These are phyloP conservation scores for Malassezia cuniculi DNA, from an alignment of 1,284 basidiomycete species.

Conservation along the genomic window DNA sequence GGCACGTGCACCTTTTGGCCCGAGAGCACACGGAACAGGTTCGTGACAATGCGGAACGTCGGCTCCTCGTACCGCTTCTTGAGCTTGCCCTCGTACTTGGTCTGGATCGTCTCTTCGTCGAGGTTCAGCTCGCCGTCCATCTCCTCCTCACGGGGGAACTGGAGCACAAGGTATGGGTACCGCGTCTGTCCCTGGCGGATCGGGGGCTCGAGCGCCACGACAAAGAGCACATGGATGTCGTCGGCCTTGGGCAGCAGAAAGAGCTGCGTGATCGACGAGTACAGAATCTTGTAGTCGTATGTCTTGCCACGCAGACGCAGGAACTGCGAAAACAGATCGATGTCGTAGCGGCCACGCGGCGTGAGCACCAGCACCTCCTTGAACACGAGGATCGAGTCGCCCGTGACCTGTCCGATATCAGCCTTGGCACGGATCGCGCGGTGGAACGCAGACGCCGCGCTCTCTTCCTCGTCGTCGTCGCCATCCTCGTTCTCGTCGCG, in stretches of 20 bases:
- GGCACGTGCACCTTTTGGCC: constrained; percentile 73
- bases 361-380: constrained; percentile 94
- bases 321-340: constrained; percentile 94
- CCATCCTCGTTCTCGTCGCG: constrained; percentile 49
- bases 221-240: constrained; percentile 88
- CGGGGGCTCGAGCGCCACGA: constrained; percentile 54
- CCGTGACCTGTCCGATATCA: constrained; percentile 79
- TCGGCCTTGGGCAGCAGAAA: constrained; percentile 89
- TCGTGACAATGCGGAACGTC: constrained; percentile 87
- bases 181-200: constrained; percentile 96
- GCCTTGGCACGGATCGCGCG: constrained; percentile 92
- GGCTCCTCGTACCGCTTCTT: constrained; percentile 85
- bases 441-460: constrained; percentile 90
- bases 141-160: constrained; percentile 91
- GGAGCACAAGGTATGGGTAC: constrained; percentile 95
- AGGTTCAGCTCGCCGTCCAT: constrained; percentile 91
- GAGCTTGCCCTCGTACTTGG: constrained; percentile 60
- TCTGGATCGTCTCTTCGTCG: constrained; percentile 52
- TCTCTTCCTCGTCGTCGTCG: constrained; percentile 52
- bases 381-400: constrained; percentile 86
- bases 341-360: constrained; percentile 83
- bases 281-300: constrained; percentile 96
- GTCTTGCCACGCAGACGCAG: constrained; percentile 89
- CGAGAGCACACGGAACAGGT: constrained; percentile 80
- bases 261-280: constrained; percentile 71